These are phyloP conservation scores for Saccharomyces hybrid DNA, from an alignment of 1,139 yeast species.

Conservation along the genomic window DNA sequence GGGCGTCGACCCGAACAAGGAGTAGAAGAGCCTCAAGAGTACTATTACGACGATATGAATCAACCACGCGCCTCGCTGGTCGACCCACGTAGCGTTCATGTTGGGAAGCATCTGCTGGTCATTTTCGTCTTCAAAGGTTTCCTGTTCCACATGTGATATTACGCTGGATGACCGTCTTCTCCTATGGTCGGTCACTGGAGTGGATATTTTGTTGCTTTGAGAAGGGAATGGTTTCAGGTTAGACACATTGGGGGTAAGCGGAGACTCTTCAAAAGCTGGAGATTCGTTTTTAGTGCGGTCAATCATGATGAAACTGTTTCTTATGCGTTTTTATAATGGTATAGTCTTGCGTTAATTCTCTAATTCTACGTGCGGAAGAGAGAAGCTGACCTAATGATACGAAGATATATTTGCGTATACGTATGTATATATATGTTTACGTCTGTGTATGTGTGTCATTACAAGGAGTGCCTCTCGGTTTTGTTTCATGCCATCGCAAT, in stretches of 20 bases:
- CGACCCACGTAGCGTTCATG: constrained; percentile 93
- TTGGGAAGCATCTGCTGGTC: constrained; percentile 88
- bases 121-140: constrained; percentile 81
- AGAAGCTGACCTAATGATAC: background rate
- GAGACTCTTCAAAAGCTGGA: background rate
- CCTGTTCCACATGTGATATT: constrained; percentile 88
- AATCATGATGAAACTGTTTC: background rate
- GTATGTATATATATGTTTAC: background rate
- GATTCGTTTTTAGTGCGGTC: background rate
- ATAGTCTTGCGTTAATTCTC: background rate
- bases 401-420: background rate
- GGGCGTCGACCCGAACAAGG: constrained; percentile 63
- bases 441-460: background rate
- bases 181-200: constrained; percentile 24
- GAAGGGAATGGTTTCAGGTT: constrained; percentile 3
- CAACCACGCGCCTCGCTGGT: constrained; percentile 92
- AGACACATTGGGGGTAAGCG: background rate
- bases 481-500: background rate
- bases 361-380: background rate
- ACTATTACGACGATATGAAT: constrained; percentile 79
- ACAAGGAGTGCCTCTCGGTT: background rate
- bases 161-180: constrained; percentile 58
- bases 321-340: background rate
- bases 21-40: constrained; percentile 66
- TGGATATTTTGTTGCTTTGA: background rate